Evolutionary conservation across 2,329 filamentous ascomycete genomes (phyloP).

Genomic region (Xylaria sp.): DNA sequence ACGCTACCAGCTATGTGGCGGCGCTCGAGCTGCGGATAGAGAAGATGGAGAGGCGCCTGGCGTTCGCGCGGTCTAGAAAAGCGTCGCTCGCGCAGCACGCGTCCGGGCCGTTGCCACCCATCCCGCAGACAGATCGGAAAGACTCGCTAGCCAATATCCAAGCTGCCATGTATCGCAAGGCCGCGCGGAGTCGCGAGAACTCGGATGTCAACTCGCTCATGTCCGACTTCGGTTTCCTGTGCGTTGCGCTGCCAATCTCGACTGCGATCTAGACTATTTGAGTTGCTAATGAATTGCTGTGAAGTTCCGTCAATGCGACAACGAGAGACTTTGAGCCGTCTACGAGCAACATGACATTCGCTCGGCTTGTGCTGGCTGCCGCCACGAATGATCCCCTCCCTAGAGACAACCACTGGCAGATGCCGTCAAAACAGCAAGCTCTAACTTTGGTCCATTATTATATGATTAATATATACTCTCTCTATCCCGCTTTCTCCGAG

Average conservation of each 20-base stretch:
- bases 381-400: slow-evolving; percentile 79
- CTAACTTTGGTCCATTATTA: slow-evolving; percentile 82
- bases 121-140: slow-evolving; percentile 64
- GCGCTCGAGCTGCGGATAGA: slow-evolving; percentile 93
- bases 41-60: slow-evolving; percentile 82
- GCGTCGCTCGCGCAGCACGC: slow-evolving; percentile 75
- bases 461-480: slow-evolving; percentile 80
- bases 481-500: slow-evolving; percentile 87
- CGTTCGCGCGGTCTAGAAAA: slow-evolving; percentile 76
- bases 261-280: background rate
- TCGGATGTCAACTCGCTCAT: slow-evolving; percentile 91
- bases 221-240: slow-evolving; percentile 93
- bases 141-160: slow-evolving; percentile 71
- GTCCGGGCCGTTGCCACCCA: slow-evolving; percentile 61
- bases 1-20: slow-evolving; percentile 78
- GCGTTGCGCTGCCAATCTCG: slow-evolving; percentile 48
- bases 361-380: slow-evolving; percentile 86
- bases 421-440: slow-evolving; percentile 78
- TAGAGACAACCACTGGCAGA: slow-evolving; percentile 64
- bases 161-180: slow-evolving; percentile 72
- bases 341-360: slow-evolving; percentile 90
- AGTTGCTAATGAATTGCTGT: slow-evolving; percentile 30
- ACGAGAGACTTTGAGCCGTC: slow-evolving; percentile 93
- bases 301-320: slow-evolving; percentile 90
- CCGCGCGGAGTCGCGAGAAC: slow-evolving; percentile 75